A percentile compares a stretch with the other conserved stretches of the same genome.
These are phyloP conservation scores for Lipomyces sp. DNA, from an alignment of 805 yeast genomes.

Conservation along the genomic window DNA sequence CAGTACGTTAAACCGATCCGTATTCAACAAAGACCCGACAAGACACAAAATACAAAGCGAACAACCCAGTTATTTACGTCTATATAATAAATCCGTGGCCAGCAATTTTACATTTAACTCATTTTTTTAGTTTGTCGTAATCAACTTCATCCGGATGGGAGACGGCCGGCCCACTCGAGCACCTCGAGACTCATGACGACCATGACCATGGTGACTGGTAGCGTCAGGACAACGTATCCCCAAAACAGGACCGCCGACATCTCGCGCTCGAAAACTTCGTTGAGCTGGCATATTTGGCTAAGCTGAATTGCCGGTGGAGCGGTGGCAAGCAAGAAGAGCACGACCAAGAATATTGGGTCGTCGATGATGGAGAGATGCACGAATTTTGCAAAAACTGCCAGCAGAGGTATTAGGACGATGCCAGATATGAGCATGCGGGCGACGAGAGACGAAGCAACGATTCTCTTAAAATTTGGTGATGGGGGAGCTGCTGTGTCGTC, in stretches of 20 bases:
- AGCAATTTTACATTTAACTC: background rate
- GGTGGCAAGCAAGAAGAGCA: conserved; percentile 61
- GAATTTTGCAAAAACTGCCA: conserved; percentile 58
- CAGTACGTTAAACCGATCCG: background rate
- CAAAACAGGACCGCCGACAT: conserved; percentile 70
- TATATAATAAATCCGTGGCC: background rate
- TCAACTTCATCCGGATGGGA: conserved; percentile 17
- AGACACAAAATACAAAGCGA: background rate
- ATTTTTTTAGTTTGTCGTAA: background rate
- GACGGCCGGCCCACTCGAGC: conserved; percentile 54
- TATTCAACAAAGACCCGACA: background rate
- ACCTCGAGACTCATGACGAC: conserved; percentile 61
- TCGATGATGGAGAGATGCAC: conserved; percentile 53
- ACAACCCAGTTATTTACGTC: background rate
- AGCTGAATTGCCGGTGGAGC: conserved; percentile 73
- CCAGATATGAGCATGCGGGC: conserved; percentile 68
- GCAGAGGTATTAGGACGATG: conserved; percentile 57
- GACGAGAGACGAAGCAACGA: conserved; percentile 58
- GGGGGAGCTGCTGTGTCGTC: conserved; percentile 52
- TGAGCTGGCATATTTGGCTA: conserved; percentile 66
- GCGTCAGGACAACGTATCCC: conserved; percentile 66
- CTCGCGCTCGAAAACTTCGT: conserved; percentile 63
- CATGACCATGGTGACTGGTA: conserved; percentile 62
- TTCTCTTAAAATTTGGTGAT: conserved; percentile 41
- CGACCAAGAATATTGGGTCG: conserved; percentile 65